phyloP scores from a whole-genome alignment of 331 rosid genomes.

The Saraca asoca region DNA sequence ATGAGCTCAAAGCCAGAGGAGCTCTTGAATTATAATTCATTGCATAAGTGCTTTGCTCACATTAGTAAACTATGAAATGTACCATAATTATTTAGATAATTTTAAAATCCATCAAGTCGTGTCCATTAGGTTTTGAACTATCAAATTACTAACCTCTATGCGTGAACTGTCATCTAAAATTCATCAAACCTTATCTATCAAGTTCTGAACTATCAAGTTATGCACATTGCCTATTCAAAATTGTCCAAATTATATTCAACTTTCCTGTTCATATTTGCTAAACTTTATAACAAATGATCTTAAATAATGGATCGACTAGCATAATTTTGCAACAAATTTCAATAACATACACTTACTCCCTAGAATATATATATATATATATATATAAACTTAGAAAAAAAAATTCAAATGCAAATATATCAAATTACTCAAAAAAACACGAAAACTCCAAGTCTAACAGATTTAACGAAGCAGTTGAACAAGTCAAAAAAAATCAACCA shows the following conservation, averaged over 20 bases:
- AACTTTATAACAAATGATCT: slow-evolving; percentile 23
- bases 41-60: no score
- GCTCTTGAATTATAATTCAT: no score
- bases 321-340: neutral
- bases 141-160: no score
- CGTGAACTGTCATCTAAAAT: slow-evolving; percentile 9
- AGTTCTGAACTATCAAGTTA: slow-evolving; percentile 18
- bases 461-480: slow-evolving; percentile 34
- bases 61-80: no score
- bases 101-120: no score
- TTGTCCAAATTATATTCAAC: slow-evolving; percentile 26
- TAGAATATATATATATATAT: no score
- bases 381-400: slow-evolving; percentile 5
- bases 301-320: slow-evolving; percentile 35
- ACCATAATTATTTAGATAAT: no score
- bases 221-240: slow-evolving; percentile 20
- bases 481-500: slow-evolving; percentile 36
- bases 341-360: neutral
- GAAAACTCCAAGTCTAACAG: slow-evolving; percentile 31
- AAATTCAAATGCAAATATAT: neutral
- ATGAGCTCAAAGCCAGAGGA: no score
- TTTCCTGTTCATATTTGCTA: slow-evolving; percentile 2
- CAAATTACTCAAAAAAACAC: neutral
- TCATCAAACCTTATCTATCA: neutral
- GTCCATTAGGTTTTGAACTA: no score